Evolutionary conservation across 768 basidiomycete species (phyloP), one percentile per base, ranked within the genome.

Genomic region (Bullera alba): DNA sequence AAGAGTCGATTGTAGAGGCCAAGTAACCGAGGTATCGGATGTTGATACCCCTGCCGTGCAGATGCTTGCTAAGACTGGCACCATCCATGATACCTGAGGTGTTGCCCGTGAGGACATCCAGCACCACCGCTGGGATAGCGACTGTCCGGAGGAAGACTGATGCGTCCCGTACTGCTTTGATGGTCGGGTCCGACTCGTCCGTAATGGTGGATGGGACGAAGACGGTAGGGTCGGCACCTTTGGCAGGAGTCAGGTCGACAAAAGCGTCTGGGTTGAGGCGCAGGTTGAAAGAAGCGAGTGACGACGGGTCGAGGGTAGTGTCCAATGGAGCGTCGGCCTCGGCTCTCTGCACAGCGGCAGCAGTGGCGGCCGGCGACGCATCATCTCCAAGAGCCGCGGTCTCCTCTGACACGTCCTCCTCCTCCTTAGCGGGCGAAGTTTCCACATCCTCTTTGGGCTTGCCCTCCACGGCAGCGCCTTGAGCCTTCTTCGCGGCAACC

Each of bases 261-360:
- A 75, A 77, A 5, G 76, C 76, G 51, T 77, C 76, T 2, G 75
- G 72, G 65, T 77, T 75, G 72, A 76, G 75, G 21, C 57, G 46
- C 28, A 76, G 65, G 27, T 68, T 63, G 59, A 76, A 76, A 38
- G 73, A 61, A 52, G 63, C 58, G 51, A 67, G 54, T 29, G 56
- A 51, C 14, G 61, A 57, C 19, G 32, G 54, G 22, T 60, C 44
- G 29, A 58, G 42, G 6, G 54, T 53, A 32, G 72, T 60, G 60
- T 73, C 67, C 50, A 75, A 58, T 4, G 73, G 69, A 41, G 67
- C 65, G 37, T 62, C 60, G 14, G 51, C 60, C 35, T 61, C 57
- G 21, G 54, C 57, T 42, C 55, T 46, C 16, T 58, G 57, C 43
- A 56, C 59, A 44, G 51, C 58, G 29, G 61, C 57, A 42, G 58